These are phyloP conservation scores for Leucaena leucocephala DNA, from an alignment of 306 rosid species.

Conservation along the genomic window DNA sequence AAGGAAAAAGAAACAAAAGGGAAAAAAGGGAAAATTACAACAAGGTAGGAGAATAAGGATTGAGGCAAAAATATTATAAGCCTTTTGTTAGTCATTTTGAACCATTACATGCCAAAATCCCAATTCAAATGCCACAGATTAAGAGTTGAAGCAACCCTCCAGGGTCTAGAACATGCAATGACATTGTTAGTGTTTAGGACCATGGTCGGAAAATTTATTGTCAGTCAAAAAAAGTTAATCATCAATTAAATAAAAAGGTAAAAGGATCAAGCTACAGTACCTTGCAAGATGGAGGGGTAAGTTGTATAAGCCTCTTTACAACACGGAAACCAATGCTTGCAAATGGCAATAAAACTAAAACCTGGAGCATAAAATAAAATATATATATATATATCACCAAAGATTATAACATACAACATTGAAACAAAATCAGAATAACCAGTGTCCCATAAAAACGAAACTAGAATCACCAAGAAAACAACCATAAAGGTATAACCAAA, in stretches of 20 bases:
- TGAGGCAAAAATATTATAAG: not conserved
- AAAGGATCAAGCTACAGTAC: slow-evolving; percentile 41
- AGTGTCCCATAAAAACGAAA: not conserved
- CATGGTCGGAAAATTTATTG: not conserved
- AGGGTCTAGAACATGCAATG: not conserved
- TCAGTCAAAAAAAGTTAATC: not conserved
- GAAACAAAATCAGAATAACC: not conserved
- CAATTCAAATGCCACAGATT: slow-evolving; percentile 14
- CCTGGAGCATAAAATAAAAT: slow-evolving; percentile 53
- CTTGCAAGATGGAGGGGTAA: slow-evolving; percentile 79
- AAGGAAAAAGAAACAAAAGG: not conserved
- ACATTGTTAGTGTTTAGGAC: slow-evolving; percentile 16
- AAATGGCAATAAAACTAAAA: slow-evolving; percentile 80
- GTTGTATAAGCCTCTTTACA: slow-evolving; percentile 82
- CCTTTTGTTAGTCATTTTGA: slow-evolving; percentile 2
- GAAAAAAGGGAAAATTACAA: not conserved
- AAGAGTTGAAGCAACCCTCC: slow-evolving; percentile 16
- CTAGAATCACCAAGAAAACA: not conserved
- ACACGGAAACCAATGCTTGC: slow-evolving; percentile 68
- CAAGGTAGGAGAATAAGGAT: not conserved
- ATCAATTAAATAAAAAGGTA: not conserved
- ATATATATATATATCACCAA: not conserved
- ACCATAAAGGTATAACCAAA: not conserved
- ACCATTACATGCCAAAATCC: slow-evolving; percentile 9
- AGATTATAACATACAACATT: not conserved